phyloP scores from a whole-genome alignment of 345 rosid genomes.

The Salix viminalis region DNA sequence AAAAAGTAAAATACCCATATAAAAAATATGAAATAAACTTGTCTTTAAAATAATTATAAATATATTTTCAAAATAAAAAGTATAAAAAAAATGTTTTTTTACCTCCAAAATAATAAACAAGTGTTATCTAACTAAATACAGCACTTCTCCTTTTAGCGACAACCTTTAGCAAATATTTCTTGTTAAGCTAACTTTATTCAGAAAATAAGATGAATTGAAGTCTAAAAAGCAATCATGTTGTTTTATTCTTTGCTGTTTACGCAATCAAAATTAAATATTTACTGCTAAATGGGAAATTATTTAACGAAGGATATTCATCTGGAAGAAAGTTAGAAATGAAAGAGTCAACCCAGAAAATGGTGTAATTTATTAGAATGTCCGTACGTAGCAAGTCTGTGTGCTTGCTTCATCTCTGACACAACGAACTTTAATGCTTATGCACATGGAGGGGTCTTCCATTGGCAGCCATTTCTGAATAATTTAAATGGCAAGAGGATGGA shows the following conservation, averaged over 20 bases:
- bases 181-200: not conserved
- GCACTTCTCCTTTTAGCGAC: not conserved
- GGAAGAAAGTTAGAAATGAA: not conserved
- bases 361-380: not conserved
- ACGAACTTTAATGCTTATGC: conserved; percentile 47
- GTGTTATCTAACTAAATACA: not conserved
- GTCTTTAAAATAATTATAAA: too few species aligned
- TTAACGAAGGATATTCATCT: not conserved
- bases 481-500: conserved; percentile 35
- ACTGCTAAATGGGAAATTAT: not conserved
- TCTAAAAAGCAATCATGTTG: not conserved
- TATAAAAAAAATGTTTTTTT: too few species aligned
- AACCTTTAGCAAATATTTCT: not conserved
- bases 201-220: not conserved
- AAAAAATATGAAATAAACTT: too few species aligned
- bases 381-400: not conserved
- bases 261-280: not conserved
- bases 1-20: not conserved
- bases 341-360: not conserved
- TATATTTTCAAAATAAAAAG: too few species aligned
- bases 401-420: conserved; percentile 4
- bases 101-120: too few species aligned
- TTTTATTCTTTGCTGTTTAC: not conserved
- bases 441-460: conserved; percentile 57
- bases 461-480: conserved; percentile 32